Conservation (phyloP, 83 land plant genomes). For the Picea abies region DNA sequence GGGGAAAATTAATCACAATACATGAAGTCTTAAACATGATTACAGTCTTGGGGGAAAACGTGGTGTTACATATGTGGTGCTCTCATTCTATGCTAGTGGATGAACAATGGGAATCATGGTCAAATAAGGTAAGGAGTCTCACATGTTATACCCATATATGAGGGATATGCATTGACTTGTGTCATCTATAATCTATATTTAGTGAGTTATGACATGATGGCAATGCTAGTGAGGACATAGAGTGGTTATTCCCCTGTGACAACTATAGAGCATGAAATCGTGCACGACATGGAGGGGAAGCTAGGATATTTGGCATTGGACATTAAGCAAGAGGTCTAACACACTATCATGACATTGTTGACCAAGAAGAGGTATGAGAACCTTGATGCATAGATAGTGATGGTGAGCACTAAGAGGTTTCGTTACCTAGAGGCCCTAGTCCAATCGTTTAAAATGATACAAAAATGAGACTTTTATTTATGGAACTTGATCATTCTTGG, state of each 20-base stretch:
- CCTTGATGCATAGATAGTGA: too few species aligned
- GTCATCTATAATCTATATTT: conserved; percentile 50
- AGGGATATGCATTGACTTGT: conserved; percentile 44
- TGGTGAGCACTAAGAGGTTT: too few species aligned
- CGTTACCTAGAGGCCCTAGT: too few species aligned
- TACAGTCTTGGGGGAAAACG: too few species aligned
- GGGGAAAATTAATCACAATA: too few species aligned
- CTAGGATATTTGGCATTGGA: conserved; percentile 15
- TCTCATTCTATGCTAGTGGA: conserved; percentile 32
- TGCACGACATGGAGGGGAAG: conserved; percentile 22
- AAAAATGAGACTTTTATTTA: too few species aligned
- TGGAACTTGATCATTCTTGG: too few species aligned
- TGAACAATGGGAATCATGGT: conserved; percentile 50
- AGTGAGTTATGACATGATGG: conserved; percentile 27
- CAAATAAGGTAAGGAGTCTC: conserved; percentile 48
- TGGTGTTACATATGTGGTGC: conserved; percentile 12
- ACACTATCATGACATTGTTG: conserved; percentile 28
- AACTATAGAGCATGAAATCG: conserved; percentile 43
- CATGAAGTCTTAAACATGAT: too few species aligned
- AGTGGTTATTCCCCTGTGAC: conserved; percentile 60
- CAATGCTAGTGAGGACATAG: conserved; percentile 37
- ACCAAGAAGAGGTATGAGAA: conserved; percentile 71
- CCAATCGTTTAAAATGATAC: too few species aligned
- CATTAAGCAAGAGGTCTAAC: conserved; percentile 38
- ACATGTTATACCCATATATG: conserved; percentile 40